Base-by-base conservation (phyloP, 805 yeast species). In the Candida sphagnicola region DNA sequence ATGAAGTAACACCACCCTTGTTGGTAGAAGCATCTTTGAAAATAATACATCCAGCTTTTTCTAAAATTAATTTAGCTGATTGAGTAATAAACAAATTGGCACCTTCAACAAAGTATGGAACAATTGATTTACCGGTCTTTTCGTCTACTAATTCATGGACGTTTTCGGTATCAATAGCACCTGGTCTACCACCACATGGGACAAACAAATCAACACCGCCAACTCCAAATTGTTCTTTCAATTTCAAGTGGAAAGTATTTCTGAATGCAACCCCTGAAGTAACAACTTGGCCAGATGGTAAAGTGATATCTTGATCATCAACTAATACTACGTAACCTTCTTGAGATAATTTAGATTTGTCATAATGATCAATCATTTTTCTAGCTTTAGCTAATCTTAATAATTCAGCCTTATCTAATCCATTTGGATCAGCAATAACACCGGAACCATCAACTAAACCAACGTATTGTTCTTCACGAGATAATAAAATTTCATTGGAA, bases 161-260 rank as follows among this genome's bases (percentile, higher is more conserved):
- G 54, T 85, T 93, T 61, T 80, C 82, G 47, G 90, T 79, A 61
- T 90, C 95, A 60, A 91, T 81, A 15, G 98, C 95, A 51, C 86
- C 91, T 43, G 99, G 99, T 67, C 99, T 84, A 51, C 99, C 99
- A 63, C 99, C 99, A 66, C 99, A 91, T 42, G 99, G 99, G 31
- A 90, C 97, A 65, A 93, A 90, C 56, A 91, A 69, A 53, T 88
- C 89, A 44, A 89, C 73, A 23, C 75, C 74, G 32, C 77, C 75
- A n/a, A 34, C 31, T 29, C 77, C 78, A 53, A 78, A 79, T 44
- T 75, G 75, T 43, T 84, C 80, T 45, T 78, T 75, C 43, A 84
- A 59, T 49, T 80, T 77, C 48, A 87, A 72, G 60, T 91, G 99
- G 81, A 85, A 91, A 29, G 79, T 75, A 67, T 91, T 93, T 69